Conservation (phyloP, 2,329 filamentous ascomycete genomes). For the Graphiopsis chlorocephala region DNA sequence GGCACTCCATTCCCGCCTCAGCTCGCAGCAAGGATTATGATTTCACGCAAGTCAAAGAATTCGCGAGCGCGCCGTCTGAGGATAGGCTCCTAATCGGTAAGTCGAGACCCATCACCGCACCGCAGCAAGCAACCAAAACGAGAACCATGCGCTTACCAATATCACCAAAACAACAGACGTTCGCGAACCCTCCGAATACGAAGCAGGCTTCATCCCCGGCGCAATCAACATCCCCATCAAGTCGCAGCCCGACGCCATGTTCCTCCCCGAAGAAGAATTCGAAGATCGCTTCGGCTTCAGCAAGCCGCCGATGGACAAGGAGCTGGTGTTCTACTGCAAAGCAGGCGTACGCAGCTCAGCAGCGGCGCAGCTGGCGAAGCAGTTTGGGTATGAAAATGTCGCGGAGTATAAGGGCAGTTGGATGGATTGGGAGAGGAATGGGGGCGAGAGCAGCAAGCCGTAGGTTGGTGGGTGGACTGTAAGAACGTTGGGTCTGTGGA, state of each 20-base stretch:
- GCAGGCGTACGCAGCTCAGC: constrained; percentile 78
- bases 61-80: constrained; percentile 33
- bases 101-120: not conserved
- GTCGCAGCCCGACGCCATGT: constrained; percentile 74
- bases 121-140: not conserved
- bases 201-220: constrained; percentile 69
- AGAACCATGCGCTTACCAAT: not conserved
- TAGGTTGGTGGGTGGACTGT: not conserved
- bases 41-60: constrained; percentile 40
- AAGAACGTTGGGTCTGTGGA: not conserved
- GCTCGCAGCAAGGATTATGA: constrained; percentile 38
- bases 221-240: constrained; percentile 80
- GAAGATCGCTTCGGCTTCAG: constrained; percentile 75
- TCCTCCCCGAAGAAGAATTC: constrained; percentile 75
- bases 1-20: constrained; percentile 36
- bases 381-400: constrained; percentile 70
- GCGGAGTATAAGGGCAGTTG: constrained; percentile 74
- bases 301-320: constrained; percentile 57
- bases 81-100: constrained; percentile 32
- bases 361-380: constrained; percentile 72
- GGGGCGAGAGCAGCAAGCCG: constrained; percentile 55
- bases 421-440: constrained; percentile 76
- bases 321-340: constrained; percentile 87
- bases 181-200: constrained; percentile 69
- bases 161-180: constrained; percentile 54